Percentiles rank a stretch among this genome's conserved stretches.
These are phyloP conservation scores for Murraya paniculata DNA, from an alignment of 345 rosid genomes.

Conservation along the genomic window DNA sequence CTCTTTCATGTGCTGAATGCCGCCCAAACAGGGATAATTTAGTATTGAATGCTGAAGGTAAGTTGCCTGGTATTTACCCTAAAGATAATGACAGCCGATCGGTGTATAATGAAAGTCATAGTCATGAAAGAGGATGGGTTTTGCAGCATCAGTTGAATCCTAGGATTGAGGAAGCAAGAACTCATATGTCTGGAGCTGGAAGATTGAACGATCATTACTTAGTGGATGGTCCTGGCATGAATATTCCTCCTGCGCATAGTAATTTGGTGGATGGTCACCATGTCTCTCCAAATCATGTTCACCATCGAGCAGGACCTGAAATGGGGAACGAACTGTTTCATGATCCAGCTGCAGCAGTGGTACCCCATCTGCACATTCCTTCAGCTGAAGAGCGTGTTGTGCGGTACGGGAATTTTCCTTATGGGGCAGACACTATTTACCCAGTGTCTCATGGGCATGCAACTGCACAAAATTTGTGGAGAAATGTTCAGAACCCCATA, in stretches of 20 bases:
- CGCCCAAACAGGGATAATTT: conserved; percentile 50
- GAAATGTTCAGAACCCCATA: conserved; percentile 54
- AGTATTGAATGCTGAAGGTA: conserved; percentile 53
- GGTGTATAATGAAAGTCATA: conserved; percentile 45
- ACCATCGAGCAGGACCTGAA: conserved; percentile 62
- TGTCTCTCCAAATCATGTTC: conserved; percentile 37
- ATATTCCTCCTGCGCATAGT: conserved; percentile 54
- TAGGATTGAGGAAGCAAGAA: conserved; percentile 61
- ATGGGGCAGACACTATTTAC: conserved; percentile 56
- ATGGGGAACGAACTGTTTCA: conserved; percentile 53
- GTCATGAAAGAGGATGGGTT: conserved; percentile 79
- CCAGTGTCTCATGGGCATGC: conserved; percentile 52
- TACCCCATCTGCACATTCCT: conserved; percentile 39
- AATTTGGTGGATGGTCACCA: conserved; percentile 52
- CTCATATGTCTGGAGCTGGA: conserved; percentile 53
- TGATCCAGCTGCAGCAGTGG: conserved; percentile 48
- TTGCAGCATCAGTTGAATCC: conserved; percentile 62
- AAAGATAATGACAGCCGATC: conserved; percentile 51
- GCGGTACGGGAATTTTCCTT: conserved; percentile 56
- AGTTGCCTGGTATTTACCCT: conserved; percentile 48
- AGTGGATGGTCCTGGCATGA: conserved; percentile 61
- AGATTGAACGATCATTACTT: conserved; percentile 62
- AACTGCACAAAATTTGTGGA: conserved; percentile 54
- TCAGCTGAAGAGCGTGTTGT: conserved; percentile 51
- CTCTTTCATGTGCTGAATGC: conserved; percentile 53